These are phyloP conservation scores for Dalbergia oliveri DNA, from an alignment of 306 rosid species.

Conservation along the genomic window DNA sequence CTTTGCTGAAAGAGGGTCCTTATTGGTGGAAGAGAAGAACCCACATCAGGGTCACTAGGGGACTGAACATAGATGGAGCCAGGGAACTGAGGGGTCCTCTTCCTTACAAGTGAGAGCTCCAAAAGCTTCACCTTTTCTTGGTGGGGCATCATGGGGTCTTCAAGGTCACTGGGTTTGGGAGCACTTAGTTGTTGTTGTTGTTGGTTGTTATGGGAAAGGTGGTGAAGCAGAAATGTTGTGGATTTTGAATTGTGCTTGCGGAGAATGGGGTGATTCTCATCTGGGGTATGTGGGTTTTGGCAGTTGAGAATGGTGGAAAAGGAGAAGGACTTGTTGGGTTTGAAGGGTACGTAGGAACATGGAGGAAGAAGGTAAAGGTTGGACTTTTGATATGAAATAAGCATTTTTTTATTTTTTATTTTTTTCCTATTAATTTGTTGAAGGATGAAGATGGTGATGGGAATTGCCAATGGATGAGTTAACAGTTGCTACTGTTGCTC, in stretches of 20 bases:
- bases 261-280: slow-evolving; percentile 37
- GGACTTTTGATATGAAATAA: slow-evolving; percentile 54
- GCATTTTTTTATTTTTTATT: too few relatives aligned
- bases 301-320: slow-evolving; percentile 42
- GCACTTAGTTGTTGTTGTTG: not conserved
- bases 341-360: slow-evolving; percentile 33
- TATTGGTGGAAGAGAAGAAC: slow-evolving; percentile 69
- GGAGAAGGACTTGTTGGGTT: slow-evolving; percentile 37
- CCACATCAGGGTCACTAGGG: slow-evolving; percentile 76
- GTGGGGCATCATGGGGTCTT: slow-evolving; percentile 50
- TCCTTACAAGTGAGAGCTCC: slow-evolving; percentile 81
- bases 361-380: slow-evolving; percentile 41
- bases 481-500: not conserved
- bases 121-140: slow-evolving; percentile 65
- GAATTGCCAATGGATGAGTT: slow-evolving; percentile 45
- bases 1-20: slow-evolving; percentile 52
- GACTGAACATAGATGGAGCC: slow-evolving; percentile 90
- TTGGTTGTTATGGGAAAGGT: slow-evolving; percentile 43
- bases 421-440: not conserved
- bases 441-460: slow-evolving; percentile 15
- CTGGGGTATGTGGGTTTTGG: slow-evolving; percentile 48
- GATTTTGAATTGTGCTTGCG: slow-evolving; percentile 89
- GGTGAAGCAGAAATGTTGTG: slow-evolving; percentile 55
- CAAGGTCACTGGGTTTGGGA: slow-evolving; percentile 41
- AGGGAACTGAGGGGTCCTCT: slow-evolving; percentile 90